Evolutionary conservation across 805 yeast species (phyloP).

Genomic region (Metschnikowia proteae): DNA sequence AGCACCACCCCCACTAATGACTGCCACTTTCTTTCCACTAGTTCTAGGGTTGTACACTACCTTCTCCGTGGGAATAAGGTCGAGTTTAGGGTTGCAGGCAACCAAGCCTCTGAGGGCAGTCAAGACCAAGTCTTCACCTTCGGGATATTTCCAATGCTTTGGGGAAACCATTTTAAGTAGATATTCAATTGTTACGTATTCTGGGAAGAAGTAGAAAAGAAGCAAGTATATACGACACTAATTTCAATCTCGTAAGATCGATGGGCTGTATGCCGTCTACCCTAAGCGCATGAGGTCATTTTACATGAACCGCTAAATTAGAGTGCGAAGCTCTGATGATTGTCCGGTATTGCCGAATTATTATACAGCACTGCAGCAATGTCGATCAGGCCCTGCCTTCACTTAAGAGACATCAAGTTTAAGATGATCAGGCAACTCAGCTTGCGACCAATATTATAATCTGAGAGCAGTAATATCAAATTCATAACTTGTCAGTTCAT

Average conservation of each 20-base stretch:
- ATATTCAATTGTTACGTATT: neutral
- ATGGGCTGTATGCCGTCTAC: neutral
- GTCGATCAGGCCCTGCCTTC: neutral
- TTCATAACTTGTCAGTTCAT: no score
- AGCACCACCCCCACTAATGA: slow-evolving; percentile 90
- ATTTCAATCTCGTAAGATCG: neutral
- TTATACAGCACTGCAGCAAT: neutral
- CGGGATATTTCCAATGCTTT: slow-evolving; percentile 50
- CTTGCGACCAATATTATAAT: no score
- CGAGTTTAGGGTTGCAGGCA: slow-evolving; percentile 51
- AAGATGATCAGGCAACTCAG: no score
- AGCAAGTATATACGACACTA: neutral
- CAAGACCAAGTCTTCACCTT: slow-evolving; percentile 43
- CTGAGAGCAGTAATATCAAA: no score
- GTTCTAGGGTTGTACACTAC: slow-evolving; percentile 48
- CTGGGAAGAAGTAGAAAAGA: neutral
- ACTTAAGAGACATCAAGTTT: neutral
- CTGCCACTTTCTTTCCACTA: slow-evolving; percentile 50
- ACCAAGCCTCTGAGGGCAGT: slow-evolving; percentile 51
- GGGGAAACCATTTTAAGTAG: slow-evolving; percentile 9
- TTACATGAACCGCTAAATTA: neutral
- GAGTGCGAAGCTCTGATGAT: neutral
- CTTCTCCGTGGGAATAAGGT: slow-evolving; percentile 52
- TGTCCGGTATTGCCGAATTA: neutral
- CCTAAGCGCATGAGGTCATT: neutral